Base-by-base conservation (phyloP, 2,329 filamentous ascomycete species). In the Cercospora nicotianae region DNA sequence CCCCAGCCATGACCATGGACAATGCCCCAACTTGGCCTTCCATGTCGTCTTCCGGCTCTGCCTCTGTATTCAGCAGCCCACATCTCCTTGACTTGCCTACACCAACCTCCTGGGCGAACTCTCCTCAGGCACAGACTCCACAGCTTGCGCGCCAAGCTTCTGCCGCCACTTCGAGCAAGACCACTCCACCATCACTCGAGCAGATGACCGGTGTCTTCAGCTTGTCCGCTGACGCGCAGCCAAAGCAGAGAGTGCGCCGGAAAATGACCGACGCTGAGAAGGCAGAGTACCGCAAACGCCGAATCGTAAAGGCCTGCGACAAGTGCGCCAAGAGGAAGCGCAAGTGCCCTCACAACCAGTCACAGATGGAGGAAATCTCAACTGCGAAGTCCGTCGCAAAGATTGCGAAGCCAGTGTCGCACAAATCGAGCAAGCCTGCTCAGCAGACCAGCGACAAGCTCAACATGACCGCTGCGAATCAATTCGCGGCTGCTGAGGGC, bases 231-330 rank as follows among this genome's bases (percentile, higher is more conserved):
- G 69, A 67, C 28, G 68, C 73, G 8, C 78, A 78, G 69, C 76
- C 76, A 9, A 78, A 77, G 70, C 77, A 78, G 65, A 72, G 75
- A 57, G 67, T 76, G 28, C 67, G 78, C 33, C 71, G 78, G 23
- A 79, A 79, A 71, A 79, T 79, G 78, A 79, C 78, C 61, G 77
- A 78, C 53, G 74, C 76, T 3, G 78, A 79, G 67, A 79, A 79
- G 72, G 69, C 73, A 59, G 78, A 79, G 71, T 79, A 79, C 71
- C 76, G 77, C 30, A 78, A 79, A 66, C 76, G 77, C 31, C 70
- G 78, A 42, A 77, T 78, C 18, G 77, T 77, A 12, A 78, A 78
- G 66, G 78, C 78, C 8, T 79, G 78, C 70, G 76, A 78, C 10
- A 75, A 76, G 68, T 79, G 78, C 69, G 73, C 75, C 28, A 75